Conservation (phyloP, 2,329 filamentous ascomycete species). For the Calonectria pseudoreteaudii region DNA sequence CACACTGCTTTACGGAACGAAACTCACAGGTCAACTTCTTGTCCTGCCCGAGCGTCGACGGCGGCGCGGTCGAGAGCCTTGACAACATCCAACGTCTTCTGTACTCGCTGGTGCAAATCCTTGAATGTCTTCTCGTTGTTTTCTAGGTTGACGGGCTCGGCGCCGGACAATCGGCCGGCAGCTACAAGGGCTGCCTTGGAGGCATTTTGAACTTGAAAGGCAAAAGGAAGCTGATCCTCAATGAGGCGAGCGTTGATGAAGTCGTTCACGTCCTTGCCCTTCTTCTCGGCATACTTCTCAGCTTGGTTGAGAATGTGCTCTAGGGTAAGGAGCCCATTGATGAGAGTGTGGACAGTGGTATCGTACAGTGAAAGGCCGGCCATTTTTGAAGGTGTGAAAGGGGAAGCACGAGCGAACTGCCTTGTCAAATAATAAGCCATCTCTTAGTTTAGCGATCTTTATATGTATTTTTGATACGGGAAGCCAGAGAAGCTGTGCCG, state of each 20-base stretch:
- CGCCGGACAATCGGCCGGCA: slow-evolving; percentile 30
- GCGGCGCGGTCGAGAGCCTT: slow-evolving; percentile 21
- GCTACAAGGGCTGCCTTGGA: slow-evolving; percentile 29
- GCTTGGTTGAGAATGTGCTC: slow-evolving; percentile 34
- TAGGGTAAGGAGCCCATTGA: slow-evolving; percentile 27
- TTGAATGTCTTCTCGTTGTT: slow-evolving; percentile 28
- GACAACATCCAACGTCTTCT: slow-evolving; percentile 29
- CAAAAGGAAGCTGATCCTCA: slow-evolving; percentile 33
- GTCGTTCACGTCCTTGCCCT: slow-evolving; percentile 28
- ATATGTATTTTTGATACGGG: background rate
- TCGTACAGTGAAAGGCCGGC: slow-evolving; percentile 30
- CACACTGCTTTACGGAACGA: background rate
- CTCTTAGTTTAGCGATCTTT: background rate
- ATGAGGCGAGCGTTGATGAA: slow-evolving; percentile 29
- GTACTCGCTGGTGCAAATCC: slow-evolving; percentile 28
- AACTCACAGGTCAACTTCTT: slow-evolving; percentile 27
- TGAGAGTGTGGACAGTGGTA: slow-evolving; percentile 28
- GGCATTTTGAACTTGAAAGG: slow-evolving; percentile 36
- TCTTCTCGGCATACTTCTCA: slow-evolving; percentile 35
- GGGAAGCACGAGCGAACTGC: background rate
- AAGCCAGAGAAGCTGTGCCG: background rate
- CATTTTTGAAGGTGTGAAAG: slow-evolving; percentile 19
- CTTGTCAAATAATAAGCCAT: background rate
- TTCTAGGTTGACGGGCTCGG: slow-evolving; percentile 19
- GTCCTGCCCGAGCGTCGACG: slow-evolving; percentile 29